These are phyloP conservation scores for Schizophyllum commune DNA, from an alignment of 1,284 basidiomycete species.

Conservation along the genomic window DNA sequence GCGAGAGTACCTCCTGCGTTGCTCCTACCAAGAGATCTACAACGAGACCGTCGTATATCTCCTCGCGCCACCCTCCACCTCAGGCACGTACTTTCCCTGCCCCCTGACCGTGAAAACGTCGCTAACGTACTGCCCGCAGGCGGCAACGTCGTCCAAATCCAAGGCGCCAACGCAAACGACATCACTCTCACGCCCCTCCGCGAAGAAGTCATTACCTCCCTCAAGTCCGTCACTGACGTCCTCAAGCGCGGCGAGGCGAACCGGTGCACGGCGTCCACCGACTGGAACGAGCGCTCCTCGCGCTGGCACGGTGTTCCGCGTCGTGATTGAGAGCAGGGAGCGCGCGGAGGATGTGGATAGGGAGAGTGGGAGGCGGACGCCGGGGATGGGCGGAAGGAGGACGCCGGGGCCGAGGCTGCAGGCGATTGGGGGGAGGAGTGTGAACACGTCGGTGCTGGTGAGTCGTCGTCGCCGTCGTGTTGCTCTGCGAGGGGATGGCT, in stretches of 20 bases:
- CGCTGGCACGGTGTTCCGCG: conserved; percentile 88
- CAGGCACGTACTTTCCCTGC: conserved; percentile 27
- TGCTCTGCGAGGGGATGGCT: conserved; percentile 2
- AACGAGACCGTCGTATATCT: conserved; percentile 91
- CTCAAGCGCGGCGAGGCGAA: conserved; percentile 83
- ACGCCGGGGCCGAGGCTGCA: conserved; percentile 53
- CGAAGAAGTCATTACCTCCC: conserved; percentile 88
- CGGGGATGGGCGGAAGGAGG: conserved; percentile 36
- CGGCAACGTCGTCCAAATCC: conserved; percentile 52
- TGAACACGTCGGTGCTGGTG: conserved; percentile 77
- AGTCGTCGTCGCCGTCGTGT: too few species aligned
- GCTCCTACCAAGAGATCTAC: conserved; percentile 95
- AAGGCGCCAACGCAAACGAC: conserved; percentile 56
- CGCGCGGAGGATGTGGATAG: conserved; percentile 33
- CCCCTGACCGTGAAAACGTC: too few species aligned
- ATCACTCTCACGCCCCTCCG: conserved; percentile 66
- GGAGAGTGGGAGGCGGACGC: conserved; percentile 37
- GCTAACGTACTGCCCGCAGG: conserved; percentile 31
- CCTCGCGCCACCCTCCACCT: conserved; percentile 54
- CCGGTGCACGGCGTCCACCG: conserved; percentile 87
- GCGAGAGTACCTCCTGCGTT: conserved; percentile 91
- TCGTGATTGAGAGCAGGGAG: conserved; percentile 80
- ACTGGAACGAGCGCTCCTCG: conserved; percentile 94
- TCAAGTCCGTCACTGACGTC: conserved; percentile 81
- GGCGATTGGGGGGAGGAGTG: conserved; percentile 63